Evolutionary conservation across 2,329 filamentous ascomycete species (phyloP).

Genomic region (Alternaria brassicicola): DNA sequence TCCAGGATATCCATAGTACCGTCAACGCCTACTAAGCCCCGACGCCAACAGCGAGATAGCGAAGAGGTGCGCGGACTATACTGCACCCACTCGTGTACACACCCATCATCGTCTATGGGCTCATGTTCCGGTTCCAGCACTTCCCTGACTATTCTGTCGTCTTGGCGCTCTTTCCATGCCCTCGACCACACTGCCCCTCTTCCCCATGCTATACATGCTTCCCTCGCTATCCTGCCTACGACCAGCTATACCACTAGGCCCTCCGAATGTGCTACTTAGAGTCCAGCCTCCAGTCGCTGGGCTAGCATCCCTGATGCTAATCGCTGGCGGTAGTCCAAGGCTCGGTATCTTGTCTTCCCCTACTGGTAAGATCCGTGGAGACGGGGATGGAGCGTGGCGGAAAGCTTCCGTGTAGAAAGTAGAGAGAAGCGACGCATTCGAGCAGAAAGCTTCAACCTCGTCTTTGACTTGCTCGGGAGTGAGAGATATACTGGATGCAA

Average conservation of each 20-base stretch:
- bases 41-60: neutral
- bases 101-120: neutral
- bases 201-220: constrained; percentile 28
- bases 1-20: too few species aligned
- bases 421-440: constrained; percentile 47
- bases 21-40: too few species aligned
- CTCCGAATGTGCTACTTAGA: constrained; percentile 25
- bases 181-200: constrained; percentile 31
- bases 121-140: constrained; percentile 12
- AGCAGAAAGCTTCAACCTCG: constrained; percentile 54
- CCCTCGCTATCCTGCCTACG: constrained; percentile 40
- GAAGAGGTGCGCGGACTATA: too few species aligned
- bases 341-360: constrained; percentile 51
- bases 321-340: constrained; percentile 51
- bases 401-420: constrained; percentile 52
- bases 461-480: constrained; percentile 53
- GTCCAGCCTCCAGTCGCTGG: constrained; percentile 39
- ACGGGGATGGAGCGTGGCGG: constrained; percentile 46
- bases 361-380: constrained; percentile 47
- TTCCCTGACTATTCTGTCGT: constrained; percentile 32
- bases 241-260: constrained; percentile 35
- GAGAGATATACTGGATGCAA: constrained; percentile 12
- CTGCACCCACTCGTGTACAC: neutral
- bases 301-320: constrained; percentile 44
- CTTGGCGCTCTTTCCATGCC: constrained; percentile 26